Evolutionary conservation across 192 early-diverging fungal genomes (phyloP).

Genomic region (Lunasporangiospora selenospora): DNA sequence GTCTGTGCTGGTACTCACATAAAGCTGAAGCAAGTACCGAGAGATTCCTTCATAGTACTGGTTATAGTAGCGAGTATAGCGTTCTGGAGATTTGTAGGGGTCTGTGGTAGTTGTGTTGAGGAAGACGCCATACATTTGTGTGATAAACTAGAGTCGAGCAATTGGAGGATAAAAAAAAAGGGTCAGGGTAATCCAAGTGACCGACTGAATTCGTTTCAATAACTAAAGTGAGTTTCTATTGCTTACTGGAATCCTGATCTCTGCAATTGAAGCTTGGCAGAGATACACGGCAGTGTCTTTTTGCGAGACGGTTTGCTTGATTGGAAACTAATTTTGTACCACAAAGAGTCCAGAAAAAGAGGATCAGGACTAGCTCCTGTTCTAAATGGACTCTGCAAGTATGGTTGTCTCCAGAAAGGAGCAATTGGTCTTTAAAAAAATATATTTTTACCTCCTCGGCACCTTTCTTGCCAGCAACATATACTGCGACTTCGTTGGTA

Average conservation of each 20-base stretch:
- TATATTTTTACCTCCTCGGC: conserved; percentile 43
- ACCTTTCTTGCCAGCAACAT: conserved; percentile 42
- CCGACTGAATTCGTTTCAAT: background rate
- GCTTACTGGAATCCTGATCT: conserved; percentile 33
- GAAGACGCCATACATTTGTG: conserved; percentile 27
- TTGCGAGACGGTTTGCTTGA: conserved; percentile 9
- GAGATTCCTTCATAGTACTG: conserved; percentile 32
- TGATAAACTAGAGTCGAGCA: conserved; percentile 20
- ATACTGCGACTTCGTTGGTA: conserved; percentile 43
- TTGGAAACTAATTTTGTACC: conserved; percentile 22
- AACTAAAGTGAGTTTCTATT: background rate
- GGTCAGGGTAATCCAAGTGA: background rate
- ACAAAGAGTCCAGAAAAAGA: too few relatives aligned
- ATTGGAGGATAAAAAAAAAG: background rate
- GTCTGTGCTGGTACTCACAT: too few relatives aligned
- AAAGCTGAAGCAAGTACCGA: conserved; percentile 10
- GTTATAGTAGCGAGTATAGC: conserved; percentile 9
- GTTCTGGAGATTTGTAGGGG: conserved; percentile 15
- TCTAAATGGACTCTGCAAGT: too few relatives aligned
- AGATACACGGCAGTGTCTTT: conserved; percentile 36
- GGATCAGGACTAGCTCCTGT: too few relatives aligned
- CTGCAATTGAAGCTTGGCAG: conserved; percentile 35
- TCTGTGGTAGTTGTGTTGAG: conserved; percentile 10
- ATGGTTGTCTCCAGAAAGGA: too few relatives aligned
- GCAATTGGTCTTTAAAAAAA: too few relatives aligned